Conservation (phyloP, 140 eudicot species). For the Oenanthe javanica region DNA sequence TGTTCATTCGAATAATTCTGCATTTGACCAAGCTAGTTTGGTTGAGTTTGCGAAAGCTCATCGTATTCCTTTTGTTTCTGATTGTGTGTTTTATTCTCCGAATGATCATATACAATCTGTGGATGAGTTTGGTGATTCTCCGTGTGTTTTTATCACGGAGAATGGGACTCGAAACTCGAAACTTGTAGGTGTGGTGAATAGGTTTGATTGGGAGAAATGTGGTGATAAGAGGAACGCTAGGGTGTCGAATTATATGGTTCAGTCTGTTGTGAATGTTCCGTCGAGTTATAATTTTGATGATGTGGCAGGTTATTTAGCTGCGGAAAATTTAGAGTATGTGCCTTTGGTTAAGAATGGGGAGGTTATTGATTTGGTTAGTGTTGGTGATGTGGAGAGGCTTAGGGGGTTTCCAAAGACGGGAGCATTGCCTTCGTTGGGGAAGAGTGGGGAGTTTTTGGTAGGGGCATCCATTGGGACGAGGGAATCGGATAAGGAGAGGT, state of each 20-base stretch:
- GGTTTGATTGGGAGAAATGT: slow-evolving; percentile 34
- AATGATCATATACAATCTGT: slow-evolving; percentile 36
- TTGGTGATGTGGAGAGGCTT: slow-evolving; percentile 45
- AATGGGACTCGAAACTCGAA: slow-evolving; percentile 28
- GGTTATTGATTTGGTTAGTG: slow-evolving; percentile 42
- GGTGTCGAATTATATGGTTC: slow-evolving; percentile 50
- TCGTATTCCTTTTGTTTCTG: slow-evolving; percentile 46
- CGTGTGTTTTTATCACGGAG: slow-evolving; percentile 48
- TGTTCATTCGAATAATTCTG: slow-evolving; percentile 61
- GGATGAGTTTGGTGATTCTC: slow-evolving; percentile 28
- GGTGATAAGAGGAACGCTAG: slow-evolving; percentile 32
- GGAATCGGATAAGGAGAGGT: slow-evolving; percentile 73
- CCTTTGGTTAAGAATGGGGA: slow-evolving; percentile 51
- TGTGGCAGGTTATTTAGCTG: slow-evolving; percentile 63
- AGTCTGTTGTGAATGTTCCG: slow-evolving; percentile 30
- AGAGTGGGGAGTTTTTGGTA: slow-evolving; percentile 55
- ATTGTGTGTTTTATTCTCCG: slow-evolving; percentile 30
- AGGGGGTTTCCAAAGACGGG: slow-evolving; percentile 47
- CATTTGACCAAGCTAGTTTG: slow-evolving; percentile 33
- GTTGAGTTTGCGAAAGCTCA: slow-evolving; percentile 59
- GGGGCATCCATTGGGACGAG: slow-evolving; percentile 86
- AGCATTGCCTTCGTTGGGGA: slow-evolving; percentile 57
- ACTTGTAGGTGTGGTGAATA: slow-evolving; percentile 48
- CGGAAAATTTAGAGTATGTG: slow-evolving; percentile 43
- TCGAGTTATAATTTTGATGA: slow-evolving; percentile 43